Conservation (phyloP, 2,329 filamentous ascomycete genomes). For the Achaetomium macrosporum region DNA sequence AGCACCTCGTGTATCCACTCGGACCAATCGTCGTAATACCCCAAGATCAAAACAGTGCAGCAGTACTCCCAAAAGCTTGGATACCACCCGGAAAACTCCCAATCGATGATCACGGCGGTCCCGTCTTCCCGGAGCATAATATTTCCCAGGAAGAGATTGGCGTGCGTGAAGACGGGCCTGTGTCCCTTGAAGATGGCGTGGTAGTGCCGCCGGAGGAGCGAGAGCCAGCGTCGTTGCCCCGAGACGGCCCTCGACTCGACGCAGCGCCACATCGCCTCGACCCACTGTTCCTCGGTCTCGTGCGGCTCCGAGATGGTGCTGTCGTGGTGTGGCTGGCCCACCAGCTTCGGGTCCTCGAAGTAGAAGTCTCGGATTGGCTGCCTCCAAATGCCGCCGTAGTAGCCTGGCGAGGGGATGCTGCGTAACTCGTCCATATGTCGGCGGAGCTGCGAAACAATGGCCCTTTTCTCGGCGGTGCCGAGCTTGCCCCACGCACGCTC, state of each 20-base stretch:
- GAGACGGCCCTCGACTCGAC: background rate
- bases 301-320: background rate
- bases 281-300: constrained; percentile 4
- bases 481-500: background rate
- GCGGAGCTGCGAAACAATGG: background rate
- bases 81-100: constrained; percentile 6
- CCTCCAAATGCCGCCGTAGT: constrained; percentile 4
- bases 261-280: background rate
- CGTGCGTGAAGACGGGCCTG: constrained; percentile 3
- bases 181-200: constrained; percentile 1
- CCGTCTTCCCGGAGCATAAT: constrained; percentile 1
- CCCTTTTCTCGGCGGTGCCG: background rate
- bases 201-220: background rate
- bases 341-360: background rate
- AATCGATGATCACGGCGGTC: background rate
- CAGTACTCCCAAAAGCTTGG: constrained; percentile 5
- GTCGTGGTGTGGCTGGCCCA: background rate
- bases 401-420: constrained; percentile 2
- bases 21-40: background rate
- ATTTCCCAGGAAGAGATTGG: background rate
- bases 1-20: background rate
- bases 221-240: background rate
- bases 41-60: background rate
- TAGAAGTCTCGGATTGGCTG: background rate
- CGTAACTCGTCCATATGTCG: background rate